Conservation (phyloP, 208 protist genomes). For the Leishmania mexicana region DNA sequence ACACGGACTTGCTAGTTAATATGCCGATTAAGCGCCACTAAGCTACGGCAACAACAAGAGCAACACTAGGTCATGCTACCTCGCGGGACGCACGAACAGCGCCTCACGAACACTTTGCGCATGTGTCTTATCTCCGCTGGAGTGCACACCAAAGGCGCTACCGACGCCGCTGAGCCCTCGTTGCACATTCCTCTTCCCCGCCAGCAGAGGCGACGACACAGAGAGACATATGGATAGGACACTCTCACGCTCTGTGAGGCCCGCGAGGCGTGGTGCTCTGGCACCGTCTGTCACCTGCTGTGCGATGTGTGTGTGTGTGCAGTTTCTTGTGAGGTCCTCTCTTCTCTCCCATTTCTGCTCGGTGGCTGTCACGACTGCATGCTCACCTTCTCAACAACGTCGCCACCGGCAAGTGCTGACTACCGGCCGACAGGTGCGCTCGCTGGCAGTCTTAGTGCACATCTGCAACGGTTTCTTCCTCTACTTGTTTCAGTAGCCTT, state of each 20-base stretch:
- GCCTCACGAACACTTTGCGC: background rate
- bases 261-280: background rate
- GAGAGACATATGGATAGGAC: background rate
- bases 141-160: background rate
- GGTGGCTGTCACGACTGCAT: background rate
- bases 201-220: background rate
- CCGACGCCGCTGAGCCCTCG: background rate
- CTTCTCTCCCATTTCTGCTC: background rate
- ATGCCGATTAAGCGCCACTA: conserved; percentile 8
- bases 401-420: background rate
- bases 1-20: conserved; percentile 3
- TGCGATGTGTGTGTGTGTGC: background rate
- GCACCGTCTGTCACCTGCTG: too few relatives aligned
- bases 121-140: background rate
- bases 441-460: background rate
- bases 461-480: background rate
- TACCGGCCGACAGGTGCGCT: background rate
- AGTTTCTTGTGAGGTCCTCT: background rate
- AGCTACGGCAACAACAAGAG: background rate
- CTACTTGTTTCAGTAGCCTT: background rate
- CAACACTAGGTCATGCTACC: background rate
- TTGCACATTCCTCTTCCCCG: background rate
- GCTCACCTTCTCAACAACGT: background rate
- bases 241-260: background rate
- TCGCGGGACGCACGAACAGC: background rate